Base-by-base conservation (phyloP, 176 grass and related monocot species). In the Hyparrhenia diplandra region DNA sequence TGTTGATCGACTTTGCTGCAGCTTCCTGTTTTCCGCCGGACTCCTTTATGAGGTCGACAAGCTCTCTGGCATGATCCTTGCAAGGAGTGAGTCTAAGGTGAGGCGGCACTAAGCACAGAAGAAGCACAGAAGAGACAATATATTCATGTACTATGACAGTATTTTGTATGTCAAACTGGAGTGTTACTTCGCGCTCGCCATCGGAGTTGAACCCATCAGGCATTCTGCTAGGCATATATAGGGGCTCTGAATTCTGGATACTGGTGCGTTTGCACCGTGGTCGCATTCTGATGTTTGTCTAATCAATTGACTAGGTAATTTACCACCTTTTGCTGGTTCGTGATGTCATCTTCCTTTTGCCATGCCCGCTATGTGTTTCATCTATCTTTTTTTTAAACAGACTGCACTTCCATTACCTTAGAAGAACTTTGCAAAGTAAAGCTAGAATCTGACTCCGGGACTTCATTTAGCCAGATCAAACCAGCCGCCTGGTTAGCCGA, bases 21-120 rank as follows among this genome's bases (percentile, higher is more conserved):
- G 97, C 80, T 95, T 98, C 75, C 67, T 98, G 23, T 98, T 98
- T 81, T 98, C 95, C 0, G 90, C 82, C 8, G 95, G 86, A n/a
- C 73, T 95, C 72, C 86, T 98, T 59, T 59, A 59, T 3, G 95
- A 98, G 84, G 86, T 89, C 70, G 84, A 93, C 84, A 95, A 95
- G 63, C 87, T 98, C 63, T 95, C 92, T 8, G 86, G 95, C 57
- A 91, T 95, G 80, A 89, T 81, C 35, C 92, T 93, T 17, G 27
- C 86, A 2, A 93, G 76, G 81, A 98, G 47, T 30, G 92, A 93
- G 70, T 78, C 55, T 59, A 59, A 59, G 55, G 55, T 59, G 55
- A 59, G 55, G 55, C 55, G 55, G 55, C 55, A 59, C 55, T 59
- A 25, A 58, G 20, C 51, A 54, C 51, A 54, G 51, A 55, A 47